A percentile compares a stretch with the other conserved stretches of the same genome.
Conservation (phyloP, 306 rosid species). For the Mimosa pudica region DNA sequence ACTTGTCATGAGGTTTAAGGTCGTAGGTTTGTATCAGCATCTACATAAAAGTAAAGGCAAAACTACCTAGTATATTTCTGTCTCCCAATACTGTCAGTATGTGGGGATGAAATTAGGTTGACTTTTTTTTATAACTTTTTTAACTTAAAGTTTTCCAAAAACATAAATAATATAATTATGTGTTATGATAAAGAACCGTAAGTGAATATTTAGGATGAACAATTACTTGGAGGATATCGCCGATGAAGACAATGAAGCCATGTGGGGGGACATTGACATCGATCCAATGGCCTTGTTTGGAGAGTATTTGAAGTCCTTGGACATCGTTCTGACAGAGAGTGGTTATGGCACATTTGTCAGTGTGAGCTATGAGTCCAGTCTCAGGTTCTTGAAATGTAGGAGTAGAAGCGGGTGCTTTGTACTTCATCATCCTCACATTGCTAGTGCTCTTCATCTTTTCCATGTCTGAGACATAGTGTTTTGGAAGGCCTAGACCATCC, state of each 20-base stretch:
- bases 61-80: too few relatives aligned
- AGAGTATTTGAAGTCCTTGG: constrained; percentile 51
- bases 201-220: too few relatives aligned
- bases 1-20: too few relatives aligned
- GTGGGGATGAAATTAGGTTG: too few relatives aligned
- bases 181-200: too few relatives aligned
- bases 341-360: constrained; percentile 46
- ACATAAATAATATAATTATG: too few relatives aligned
- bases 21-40: too few relatives aligned
- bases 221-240: constrained; percentile 53
- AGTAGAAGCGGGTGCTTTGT: constrained; percentile 33
- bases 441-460: constrained; percentile 35
- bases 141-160: too few relatives aligned
- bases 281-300: constrained; percentile 55
- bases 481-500: constrained; percentile 43
- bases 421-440: constrained; percentile 42
- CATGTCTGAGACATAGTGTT: constrained; percentile 31
- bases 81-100: too few relatives aligned
- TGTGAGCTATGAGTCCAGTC: constrained; percentile 46
- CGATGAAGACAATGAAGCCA: constrained; percentile 41
- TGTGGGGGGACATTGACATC: constrained; percentile 33
- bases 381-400: constrained; percentile 4
- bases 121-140: too few relatives aligned
- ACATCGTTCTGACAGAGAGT: constrained; percentile 52
- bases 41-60: too few relatives aligned